Base-by-base conservation (phyloP, 129 eudicot species). In the Ambrosia artemisiifolia region DNA sequence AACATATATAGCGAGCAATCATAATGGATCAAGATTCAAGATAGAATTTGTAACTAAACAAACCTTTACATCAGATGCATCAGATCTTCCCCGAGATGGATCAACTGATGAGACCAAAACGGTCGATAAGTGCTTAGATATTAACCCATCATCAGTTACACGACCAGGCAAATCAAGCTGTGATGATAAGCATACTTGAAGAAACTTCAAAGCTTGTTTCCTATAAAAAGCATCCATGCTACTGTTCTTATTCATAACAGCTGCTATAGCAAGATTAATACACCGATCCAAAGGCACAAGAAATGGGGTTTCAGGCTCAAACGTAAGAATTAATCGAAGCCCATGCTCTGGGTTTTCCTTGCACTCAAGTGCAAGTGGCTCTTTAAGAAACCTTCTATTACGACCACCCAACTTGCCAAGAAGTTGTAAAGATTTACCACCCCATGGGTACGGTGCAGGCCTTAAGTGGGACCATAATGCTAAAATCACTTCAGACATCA, bases 301-400 rank as follows among this genome's bases (percentile, higher is more conserved):
- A 85, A 95, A 95, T 11, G 99, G 99, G 16, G 99, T 95, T n/a
- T 91, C 89, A 48, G 99, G 99, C 87, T 88, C 91, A 83, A 95
- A 95, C 4, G 99, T 95, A 67, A 95, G 99, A 80, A 95, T 91
- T 66, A 95, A 75, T 10, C 99, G 89, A 59, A 95, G 95, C 2
- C 99, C 99, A 80, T 95, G 99, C 90, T 95, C 99, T 4, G 99
- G 96, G 69, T 90, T 91, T 67, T 95, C 99, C 79, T 95, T 95
- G 82, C 97, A 95, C 69, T 95, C 99, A 73, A 95, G 91, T 43
- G 99, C 97, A 68, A 95, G 85, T 38, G 99, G 97, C 80, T 95
- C 99, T 78, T 95, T 95, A 40, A 91, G 86, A 78, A 95, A 91
- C 71, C 99, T 91, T 80, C 99, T 85, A 56, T 95, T 90, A 64